A percentile compares a stretch with the other conserved stretches of the same genome.
phyloP scores from a whole-genome alignment of 129 eudicot species.

The Deinandra increscens region DNA sequence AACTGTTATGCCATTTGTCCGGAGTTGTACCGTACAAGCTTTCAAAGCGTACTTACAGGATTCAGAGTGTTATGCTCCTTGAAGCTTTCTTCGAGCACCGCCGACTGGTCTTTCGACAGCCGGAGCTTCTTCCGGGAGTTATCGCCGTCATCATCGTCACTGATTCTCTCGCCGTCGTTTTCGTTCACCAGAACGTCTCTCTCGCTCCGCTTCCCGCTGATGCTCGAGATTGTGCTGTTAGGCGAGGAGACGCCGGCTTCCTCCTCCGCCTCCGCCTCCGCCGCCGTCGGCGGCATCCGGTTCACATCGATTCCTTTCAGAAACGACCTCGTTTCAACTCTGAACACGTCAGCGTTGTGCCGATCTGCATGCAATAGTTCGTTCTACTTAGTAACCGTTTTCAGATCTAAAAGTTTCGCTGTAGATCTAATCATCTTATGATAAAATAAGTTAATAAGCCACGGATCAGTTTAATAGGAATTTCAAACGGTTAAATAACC shows the following conservation, averaged over 20 bases:
- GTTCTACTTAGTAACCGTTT: neutral
- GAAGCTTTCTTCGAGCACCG: constrained; percentile 88
- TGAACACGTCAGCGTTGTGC: constrained; percentile 44
- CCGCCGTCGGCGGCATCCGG: constrained; percentile 52
- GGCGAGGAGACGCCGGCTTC: constrained; percentile 89
- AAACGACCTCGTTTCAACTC: constrained; percentile 64
- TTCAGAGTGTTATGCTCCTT: constrained; percentile 94
- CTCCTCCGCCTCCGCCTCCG: constrained; percentile 63
- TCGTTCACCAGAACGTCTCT: constrained; percentile 48
- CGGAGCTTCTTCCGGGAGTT: constrained; percentile 78
- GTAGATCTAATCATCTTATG: neutral
- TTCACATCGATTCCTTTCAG: constrained; percentile 90
- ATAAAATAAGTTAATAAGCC: too few relatives aligned
- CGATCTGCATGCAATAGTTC: constrained; percentile 51
- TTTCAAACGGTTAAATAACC: neutral
- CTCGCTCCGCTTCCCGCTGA: constrained; percentile 84
- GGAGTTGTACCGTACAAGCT: neutral
- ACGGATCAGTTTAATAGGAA: neutral
- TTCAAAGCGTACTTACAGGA: constrained; percentile 51
- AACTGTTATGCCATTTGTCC: constrained; percentile 5
- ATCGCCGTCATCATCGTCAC: constrained; percentile 95
- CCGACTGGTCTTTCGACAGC: constrained; percentile 86
- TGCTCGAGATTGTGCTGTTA: constrained; percentile 86
- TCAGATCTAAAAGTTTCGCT: neutral
- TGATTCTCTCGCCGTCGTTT: constrained; percentile 53